These are phyloP conservation scores for Stephanodiscus triporus DNA, from an alignment of 108 stramenopile species.

Conservation along the genomic window DNA sequence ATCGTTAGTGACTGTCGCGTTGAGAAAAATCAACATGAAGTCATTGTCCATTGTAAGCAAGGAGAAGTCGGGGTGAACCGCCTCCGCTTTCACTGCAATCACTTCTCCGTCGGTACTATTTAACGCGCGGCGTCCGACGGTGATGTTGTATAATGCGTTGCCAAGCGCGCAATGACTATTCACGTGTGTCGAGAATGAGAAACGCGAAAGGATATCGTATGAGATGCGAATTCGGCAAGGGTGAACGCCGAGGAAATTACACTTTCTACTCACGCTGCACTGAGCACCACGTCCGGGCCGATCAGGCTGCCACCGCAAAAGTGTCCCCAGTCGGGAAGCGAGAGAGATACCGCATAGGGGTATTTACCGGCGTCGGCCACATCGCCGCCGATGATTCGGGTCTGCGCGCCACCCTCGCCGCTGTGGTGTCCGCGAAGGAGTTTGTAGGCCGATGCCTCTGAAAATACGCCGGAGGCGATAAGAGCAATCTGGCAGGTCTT, in stretches of 20 bases:
- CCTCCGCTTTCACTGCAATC: constrained; percentile 9
- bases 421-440: background rate
- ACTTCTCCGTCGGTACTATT: constrained; percentile 14
- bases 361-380: background rate
- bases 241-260: background rate
- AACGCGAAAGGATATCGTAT: background rate
- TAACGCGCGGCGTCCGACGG: background rate
- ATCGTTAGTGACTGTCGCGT: constrained; percentile 1
- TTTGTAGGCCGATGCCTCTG: background rate
- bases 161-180: background rate
- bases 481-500: background rate
- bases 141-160: background rate
- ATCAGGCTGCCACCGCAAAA: background rate
- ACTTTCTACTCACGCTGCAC: constrained; percentile 3
- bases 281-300: background rate
- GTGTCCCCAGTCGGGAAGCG: background rate
- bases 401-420: background rate
- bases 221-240: background rate
- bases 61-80: constrained; percentile 5
- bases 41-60: constrained; percentile 6
- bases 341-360: constrained; percentile 1
- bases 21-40: constrained; percentile 21
- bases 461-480: background rate
- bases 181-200: background rate
- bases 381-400: background rate